Conservation (phyloP, 2,329 filamentous ascomycete species). For the Xylaria polymorpha region DNA sequence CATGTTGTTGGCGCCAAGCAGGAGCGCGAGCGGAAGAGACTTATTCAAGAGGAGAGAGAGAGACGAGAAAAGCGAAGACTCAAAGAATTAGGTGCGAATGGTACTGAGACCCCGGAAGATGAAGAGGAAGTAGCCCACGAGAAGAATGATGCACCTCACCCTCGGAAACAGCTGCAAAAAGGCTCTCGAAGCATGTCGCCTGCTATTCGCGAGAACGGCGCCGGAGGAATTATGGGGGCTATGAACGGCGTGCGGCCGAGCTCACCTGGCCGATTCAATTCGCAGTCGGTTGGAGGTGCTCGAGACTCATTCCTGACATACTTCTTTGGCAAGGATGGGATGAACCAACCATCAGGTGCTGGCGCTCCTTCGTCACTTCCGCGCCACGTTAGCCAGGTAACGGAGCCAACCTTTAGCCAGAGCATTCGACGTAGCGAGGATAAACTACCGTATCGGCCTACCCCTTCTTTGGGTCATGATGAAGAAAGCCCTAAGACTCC, state of each 20-base stretch:
- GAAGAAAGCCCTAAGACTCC: conserved; percentile 54
- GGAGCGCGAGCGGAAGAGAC: conserved; percentile 86
- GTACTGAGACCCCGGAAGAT: conserved; percentile 75
- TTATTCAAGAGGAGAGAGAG: conserved; percentile 84
- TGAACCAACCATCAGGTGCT: conserved; percentile 59
- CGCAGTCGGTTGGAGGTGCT: conserved; percentile 69
- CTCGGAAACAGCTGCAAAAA: conserved; percentile 71
- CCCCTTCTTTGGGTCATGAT: conserved; percentile 48
- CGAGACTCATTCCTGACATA: conserved; percentile 97
- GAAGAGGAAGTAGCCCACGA: conserved; percentile 68
- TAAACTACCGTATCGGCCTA: conserved; percentile 64
- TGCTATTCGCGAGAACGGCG: conserved; percentile 75
- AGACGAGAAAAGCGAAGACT: conserved; percentile 84
- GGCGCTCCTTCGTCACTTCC: conserved; percentile 55
- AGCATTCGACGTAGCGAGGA: conserved; percentile 80
- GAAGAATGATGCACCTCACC: conserved; percentile 66
- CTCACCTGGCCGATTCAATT: conserved; percentile 72
- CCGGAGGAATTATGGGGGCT: conserved; percentile 69
- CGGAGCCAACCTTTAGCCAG: conserved; percentile 84
- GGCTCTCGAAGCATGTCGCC: conserved; percentile 84
- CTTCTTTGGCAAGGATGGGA: conserved; percentile 96
- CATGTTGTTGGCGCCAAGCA: conserved; percentile 95
- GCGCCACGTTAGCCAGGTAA: conserved; percentile 81
- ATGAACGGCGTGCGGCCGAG: conserved; percentile 73
- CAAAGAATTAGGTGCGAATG: conserved; percentile 87